These are phyloP conservation scores for Chytridium lagenaria DNA, from an alignment of 371 early-diverging fungal genomes.

Conservation along the genomic window DNA sequence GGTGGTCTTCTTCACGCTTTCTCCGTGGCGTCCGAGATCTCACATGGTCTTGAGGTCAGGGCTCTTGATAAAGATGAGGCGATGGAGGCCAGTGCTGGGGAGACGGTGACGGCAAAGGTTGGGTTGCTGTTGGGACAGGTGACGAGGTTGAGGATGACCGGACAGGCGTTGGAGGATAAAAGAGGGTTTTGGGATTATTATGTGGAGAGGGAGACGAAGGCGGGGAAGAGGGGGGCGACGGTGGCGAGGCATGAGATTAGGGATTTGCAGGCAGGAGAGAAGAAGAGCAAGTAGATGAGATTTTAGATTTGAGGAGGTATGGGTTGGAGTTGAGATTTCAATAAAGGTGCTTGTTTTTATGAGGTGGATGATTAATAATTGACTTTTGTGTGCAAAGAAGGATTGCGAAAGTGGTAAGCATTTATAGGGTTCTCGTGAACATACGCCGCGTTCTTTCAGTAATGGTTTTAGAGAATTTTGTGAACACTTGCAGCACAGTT, in stretches of 20 bases:
- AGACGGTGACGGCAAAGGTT: background rate
- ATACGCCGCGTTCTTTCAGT: too few relatives aligned
- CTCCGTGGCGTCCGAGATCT: background rate
- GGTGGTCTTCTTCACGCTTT: background rate
- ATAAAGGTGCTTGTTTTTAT: too few relatives aligned
- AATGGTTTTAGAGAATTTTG: too few relatives aligned
- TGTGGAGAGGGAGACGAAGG: conserved; percentile 51
- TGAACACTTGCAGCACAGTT: too few relatives aligned
- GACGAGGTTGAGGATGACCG: conserved; percentile 74
- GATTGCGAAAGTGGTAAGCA: too few relatives aligned
- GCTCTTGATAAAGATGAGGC: background rate
- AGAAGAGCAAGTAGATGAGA: conserved; percentile 1
- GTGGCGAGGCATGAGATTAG: conserved; percentile 16
- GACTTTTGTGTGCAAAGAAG: too few relatives aligned
- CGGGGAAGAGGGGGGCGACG: conserved; percentile 6
- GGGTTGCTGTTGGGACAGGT: conserved; percentile 64
- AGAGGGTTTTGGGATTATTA: conserved; percentile 80
- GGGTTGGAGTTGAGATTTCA: background rate
- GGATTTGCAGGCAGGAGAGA: conserved; percentile 1
- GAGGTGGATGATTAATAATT: too few relatives aligned
- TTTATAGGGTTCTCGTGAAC: too few relatives aligned
- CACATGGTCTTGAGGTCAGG: conserved; percentile 12
- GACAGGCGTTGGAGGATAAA: conserved; percentile 77
- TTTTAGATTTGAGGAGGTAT: background rate
- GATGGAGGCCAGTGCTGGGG: conserved; percentile 46